phyloP scores from a whole-genome alignment of 2,329 filamentous ascomycete species.

The Trichoderma atrobrunneum region DNA sequence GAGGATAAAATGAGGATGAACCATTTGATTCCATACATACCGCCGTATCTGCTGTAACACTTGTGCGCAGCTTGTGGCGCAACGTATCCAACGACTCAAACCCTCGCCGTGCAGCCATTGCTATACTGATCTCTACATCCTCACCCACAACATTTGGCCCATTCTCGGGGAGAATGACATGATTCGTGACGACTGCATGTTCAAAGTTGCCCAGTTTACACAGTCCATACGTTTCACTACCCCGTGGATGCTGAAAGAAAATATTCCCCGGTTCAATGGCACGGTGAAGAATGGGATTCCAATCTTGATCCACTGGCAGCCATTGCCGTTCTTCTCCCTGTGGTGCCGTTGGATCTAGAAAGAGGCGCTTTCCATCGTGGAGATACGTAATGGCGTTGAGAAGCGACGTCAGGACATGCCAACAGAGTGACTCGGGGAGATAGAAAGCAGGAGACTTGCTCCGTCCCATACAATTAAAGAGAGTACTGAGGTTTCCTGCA shows the following conservation, averaged over 20 bases:
- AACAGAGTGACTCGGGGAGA: constrained; percentile 52
- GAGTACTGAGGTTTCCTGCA: constrained; percentile 45
- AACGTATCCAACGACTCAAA: constrained; percentile 17
- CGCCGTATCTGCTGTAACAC: not conserved
- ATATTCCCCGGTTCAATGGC: constrained; percentile 47
- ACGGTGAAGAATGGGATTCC: constrained; percentile 52
- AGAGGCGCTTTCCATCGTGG: constrained; percentile 45
- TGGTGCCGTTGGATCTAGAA: constrained; percentile 18
- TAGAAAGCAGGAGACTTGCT: constrained; percentile 30
- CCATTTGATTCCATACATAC: not conserved
- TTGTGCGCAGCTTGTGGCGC: constrained; percentile 10
- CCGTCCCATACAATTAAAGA: constrained; percentile 35
- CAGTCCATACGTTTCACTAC: constrained; percentile 49
- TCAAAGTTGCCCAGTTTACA: constrained; percentile 54
- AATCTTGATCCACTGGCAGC: constrained; percentile 38
- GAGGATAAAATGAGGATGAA: constrained; percentile 8
- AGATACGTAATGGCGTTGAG: constrained; percentile 50
- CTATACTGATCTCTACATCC: constrained; percentile 3
- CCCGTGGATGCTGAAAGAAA: constrained; percentile 48
- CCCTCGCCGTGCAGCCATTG: constrained; percentile 23
- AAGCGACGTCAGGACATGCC: constrained; percentile 52
- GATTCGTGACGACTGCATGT: constrained; percentile 40
- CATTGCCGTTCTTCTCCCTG: constrained; percentile 16
- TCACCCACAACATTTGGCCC: not conserved
- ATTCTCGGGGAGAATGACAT: constrained; percentile 22